Percentiles rank a stretch among this genome's conserved stretches.
phyloP scores from a whole-genome alignment of 495 filamentous ascomycete species.

The Hypoxylon cercidicola region DNA sequence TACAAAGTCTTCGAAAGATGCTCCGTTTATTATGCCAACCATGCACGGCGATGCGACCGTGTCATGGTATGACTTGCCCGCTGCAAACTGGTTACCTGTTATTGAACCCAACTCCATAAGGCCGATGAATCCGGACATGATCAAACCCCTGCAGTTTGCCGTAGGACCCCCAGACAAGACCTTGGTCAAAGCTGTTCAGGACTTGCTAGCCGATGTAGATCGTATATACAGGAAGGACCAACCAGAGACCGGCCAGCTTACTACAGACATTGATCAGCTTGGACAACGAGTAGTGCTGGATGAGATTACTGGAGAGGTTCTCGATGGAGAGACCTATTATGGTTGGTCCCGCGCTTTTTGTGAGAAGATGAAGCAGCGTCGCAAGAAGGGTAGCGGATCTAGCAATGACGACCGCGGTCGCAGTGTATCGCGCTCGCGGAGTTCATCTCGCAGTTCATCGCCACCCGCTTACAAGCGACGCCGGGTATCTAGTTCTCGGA shows the following conservation, averaged over 20 bases:
- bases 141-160: constrained; percentile 78
- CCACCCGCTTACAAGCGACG: constrained; percentile 48
- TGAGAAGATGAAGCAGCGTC: constrained; percentile 77
- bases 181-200: constrained; percentile 73
- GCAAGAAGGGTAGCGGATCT: constrained; percentile 46
- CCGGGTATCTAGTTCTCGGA: constrained; percentile 44
- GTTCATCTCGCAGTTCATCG: constrained; percentile 44
- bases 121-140: constrained; percentile 74
- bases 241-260: constrained; percentile 44
- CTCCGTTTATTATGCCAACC: constrained; percentile 75
- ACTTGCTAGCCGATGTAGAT: constrained; percentile 74
- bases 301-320: constrained; percentile 67
- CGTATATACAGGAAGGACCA: constrained; percentile 64
- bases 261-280: constrained; percentile 73
- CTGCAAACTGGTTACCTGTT: constrained; percentile 81
- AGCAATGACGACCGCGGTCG: constrained; percentile 32
- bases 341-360: constrained; percentile 87
- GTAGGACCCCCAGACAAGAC: constrained; percentile 76
- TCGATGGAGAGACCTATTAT: constrained; percentile 78
- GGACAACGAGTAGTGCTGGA: constrained; percentile 74
- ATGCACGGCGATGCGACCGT: constrained; percentile 79
- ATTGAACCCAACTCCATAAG: constrained; percentile 78
- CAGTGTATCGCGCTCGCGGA: constrained; percentile 47
- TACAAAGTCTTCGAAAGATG: constrained; percentile 57
- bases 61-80: constrained; percentile 86